Evolutionary conservation across 192 early-diverging fungal genomes (phyloP), one percentile per base, ranked within the genome.

Genomic region (Podila verticillata): DNA sequence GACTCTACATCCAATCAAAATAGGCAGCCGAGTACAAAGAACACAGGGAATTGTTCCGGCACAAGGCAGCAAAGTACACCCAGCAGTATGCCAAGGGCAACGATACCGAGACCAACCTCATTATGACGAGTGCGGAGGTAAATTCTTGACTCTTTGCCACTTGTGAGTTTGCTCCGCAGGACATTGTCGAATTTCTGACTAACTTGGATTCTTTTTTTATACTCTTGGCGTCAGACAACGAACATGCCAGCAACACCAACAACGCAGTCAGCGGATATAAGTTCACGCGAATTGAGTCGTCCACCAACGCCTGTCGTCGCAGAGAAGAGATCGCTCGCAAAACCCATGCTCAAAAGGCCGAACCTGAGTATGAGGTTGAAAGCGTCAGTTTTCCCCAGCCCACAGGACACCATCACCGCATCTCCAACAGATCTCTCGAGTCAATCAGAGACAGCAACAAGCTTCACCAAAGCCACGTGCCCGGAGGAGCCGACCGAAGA

Each of bases 1-100:
- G 15, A 7, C 28, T 26, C 63, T 30, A 2, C 22, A 57, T 17
- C 15, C 26, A 64, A 48, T 58, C 26, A 31, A 26, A 68, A 58
- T 72, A 90, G 89, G 89, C 89, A 1, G 78, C 59, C 36, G 86
- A 90, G 69, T 90, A 75, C 62, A 84, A 87, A 61, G 72, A 82
- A 31, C 68, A 89, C 66, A 58, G 72, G 12, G 65, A 63, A 0
- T 34, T 84, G 5, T 91, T 88, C 69, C 19, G 36, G 9, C 69
- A 77, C 15, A 89, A 85, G 34, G 90, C 90, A 12, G 60, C 48
- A 28, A 65, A 83, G 28, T 74, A 58, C 17, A 90, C 88, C 0
- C 12, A 34, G 5, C 70, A 69, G 39, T 67, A 87, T 68, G 87
- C 86, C 6, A 80, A 57, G 22, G 51, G 48, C 7, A 31, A 71